Evolutionary conservation across 495 filamentous ascomycete genomes (phyloP), one percentile per base, ranked within the genome.

Genomic region (Ramalina intermedia): DNA sequence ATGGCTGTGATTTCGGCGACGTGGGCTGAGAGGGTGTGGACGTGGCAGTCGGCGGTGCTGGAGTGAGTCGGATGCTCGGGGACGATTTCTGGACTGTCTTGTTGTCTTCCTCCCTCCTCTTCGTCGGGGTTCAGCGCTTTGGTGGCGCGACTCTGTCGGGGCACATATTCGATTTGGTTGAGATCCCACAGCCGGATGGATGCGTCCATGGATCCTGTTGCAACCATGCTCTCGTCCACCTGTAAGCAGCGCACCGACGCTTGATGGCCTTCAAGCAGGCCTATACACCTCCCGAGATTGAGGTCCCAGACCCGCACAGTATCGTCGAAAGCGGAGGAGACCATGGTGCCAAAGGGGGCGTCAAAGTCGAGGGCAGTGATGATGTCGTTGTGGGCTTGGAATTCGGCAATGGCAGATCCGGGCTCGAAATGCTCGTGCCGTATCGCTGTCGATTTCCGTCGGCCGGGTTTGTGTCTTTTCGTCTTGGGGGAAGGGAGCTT

Each of bases 281-380:
- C 91, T 27, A 89, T 82, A 65, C 93, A 96, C 17, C 89, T 78
- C 24, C 93, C 91, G 7, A 83, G 80, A 59, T 86, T 94, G 50
- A 99, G 71, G 64, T 99, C 93, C 90, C 90, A 99, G 27, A 96
- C 91, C 45, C 85, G 75, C n/a, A 99, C 86, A 2, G 87, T 88
- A 65, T 99, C 91, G 59, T 99, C 93, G 58, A 96, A 68, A 2
- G 91, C 87, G 2, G 93, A 82, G n/a, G 87, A 89, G 14, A 96
- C 82, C 81, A 96, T 79, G 8, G 88, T 90, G 8, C 91, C 91
- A 57, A 96, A 96, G 0, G 91, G 91, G 24, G 81, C 85, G 63
- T 99, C 91, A 59, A 96, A 96, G 64, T 96, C 91, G 48, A 99
- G 66, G 18, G 88, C 81, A 0, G 88, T 94, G 51, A 99, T 83